phyloP scores from a whole-genome alignment of 2,329 filamentous ascomycete genomes.

The Beauveria sp. region DNA sequence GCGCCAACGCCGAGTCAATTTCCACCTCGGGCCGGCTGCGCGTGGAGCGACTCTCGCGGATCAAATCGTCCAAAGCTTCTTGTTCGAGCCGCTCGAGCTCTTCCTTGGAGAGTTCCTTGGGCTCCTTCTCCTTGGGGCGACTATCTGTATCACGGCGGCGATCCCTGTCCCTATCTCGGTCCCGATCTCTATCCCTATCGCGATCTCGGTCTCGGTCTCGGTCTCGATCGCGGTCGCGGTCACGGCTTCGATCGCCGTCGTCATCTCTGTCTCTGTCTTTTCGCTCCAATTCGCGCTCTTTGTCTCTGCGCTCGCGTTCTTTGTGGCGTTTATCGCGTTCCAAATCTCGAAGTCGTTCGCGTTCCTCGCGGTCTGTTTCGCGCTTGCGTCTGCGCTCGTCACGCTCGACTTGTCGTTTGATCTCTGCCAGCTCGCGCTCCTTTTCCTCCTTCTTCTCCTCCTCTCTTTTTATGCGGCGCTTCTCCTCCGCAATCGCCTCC shows the following conservation, averaged over 20 bases:
- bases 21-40: constrained; percentile 47
- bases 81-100: constrained; percentile 50
- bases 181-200: constrained; percentile 20
- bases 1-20: constrained; percentile 47
- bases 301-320: constrained; percentile 30
- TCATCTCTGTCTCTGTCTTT: constrained; percentile 5
- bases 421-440: constrained; percentile 41
- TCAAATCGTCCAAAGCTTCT: constrained; percentile 49
- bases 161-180: constrained; percentile 24
- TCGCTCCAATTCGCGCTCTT: constrained; percentile 26
- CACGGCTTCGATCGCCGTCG: constrained; percentile 15
- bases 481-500: constrained; percentile 54
- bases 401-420: constrained; percentile 42
- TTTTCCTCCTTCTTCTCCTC: constrained; percentile 44
- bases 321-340: constrained; percentile 33
- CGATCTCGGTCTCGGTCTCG: constrained; percentile 26
- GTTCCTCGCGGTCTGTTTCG: constrained; percentile 48
- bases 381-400: constrained; percentile 42
- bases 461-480: constrained; percentile 49
- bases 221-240: constrained; percentile 34
- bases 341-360: constrained; percentile 37
- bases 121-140: constrained; percentile 27
- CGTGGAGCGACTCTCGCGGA: constrained; percentile 48
- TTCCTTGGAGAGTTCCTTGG: constrained; percentile 48
- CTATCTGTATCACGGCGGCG: constrained; percentile 26